Evolutionary conservation across 805 yeast species (phyloP), one percentile per base, ranked within the genome.

Genomic region (Torulaspora microellipsoides): DNA sequence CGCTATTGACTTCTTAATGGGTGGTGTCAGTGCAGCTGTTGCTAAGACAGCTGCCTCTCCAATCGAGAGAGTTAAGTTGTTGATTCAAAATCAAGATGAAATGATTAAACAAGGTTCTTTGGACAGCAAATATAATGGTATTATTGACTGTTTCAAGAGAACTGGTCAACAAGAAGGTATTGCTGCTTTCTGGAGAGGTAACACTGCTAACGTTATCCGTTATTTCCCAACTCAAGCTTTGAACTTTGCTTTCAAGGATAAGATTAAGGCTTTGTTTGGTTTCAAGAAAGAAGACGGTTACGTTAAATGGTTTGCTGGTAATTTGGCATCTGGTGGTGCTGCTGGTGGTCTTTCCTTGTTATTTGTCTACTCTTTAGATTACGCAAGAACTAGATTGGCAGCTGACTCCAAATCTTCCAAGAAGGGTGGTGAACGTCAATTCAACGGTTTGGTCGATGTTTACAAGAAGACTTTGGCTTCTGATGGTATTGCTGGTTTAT

Each of bases 211-310:
- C 76, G 97, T 89, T 70, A 83, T 89, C 78, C 86, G 97, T 80
- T 89, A 90, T 83, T 89, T 89, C 95, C 97, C 97, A 73, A 90
- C 97, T 72, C 97, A 89, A 78, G 97, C 97, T 65, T 81, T 89
- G 70, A 89, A 89, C 85, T 90, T 89, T 67, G 97, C 97, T 66
- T 90, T 89, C 91, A 90, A 89, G 80, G 97, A 90, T 73, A 85
- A 87, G 77, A 86, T 90, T 78, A 89, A 89, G 83, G 80, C 81
- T 64, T 73, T 89, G 83, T 89, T 89, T 71, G 95, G 95, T 76
- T 88, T 88, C 88, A 89, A 89, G 83, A 89, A 89, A 82, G 88
- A 84, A 43, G 95, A 88, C 64, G 83, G 85, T 62, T 89, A 89
- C 86, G 83, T 85, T 81, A 72, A 70, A 67, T 89, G 96, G 96